Percentiles rank a stretch among this genome's conserved stretches.
These are phyloP conservation scores for Eucalyptus pauciflora DNA, from an alignment of 345 rosid genomes.

Conservation along the genomic window DNA sequence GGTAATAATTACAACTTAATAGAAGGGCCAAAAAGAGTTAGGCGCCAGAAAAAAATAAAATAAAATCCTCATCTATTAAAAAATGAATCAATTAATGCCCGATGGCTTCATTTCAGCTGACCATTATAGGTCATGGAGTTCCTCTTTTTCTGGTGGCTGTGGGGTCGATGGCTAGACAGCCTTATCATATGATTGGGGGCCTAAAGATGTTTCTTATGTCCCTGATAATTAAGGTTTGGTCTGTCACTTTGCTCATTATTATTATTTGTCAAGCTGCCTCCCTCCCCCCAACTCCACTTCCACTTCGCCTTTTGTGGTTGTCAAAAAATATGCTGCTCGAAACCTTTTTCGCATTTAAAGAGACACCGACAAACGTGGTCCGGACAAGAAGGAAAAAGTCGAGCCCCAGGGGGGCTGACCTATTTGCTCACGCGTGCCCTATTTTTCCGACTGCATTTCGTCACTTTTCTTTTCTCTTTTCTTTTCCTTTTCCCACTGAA, in stretches of 20 bases:
- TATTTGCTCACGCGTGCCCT: slow-evolving; percentile 35
- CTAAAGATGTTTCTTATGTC: neutral
- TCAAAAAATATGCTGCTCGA: neutral
- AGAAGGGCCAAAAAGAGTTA: neutral
- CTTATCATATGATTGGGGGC: slow-evolving; percentile 3
- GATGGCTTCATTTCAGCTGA: neutral
- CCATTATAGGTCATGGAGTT: neutral
- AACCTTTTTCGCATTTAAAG: neutral
- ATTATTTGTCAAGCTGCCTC: neutral
- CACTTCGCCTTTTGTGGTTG: neutral
- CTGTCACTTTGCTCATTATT: neutral
- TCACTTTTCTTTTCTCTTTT: neutral
- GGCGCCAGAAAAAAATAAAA: neutral
- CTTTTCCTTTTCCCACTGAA: neutral
- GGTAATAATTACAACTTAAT: neutral
- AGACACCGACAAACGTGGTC: slow-evolving; percentile 9
- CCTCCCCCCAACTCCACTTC: neutral
- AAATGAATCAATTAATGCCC: neutral
- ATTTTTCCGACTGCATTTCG: neutral
- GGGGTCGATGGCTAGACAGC: neutral
- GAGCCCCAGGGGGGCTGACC: slow-evolving; percentile 7
- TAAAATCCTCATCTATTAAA: neutral
- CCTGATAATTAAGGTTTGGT: neutral
- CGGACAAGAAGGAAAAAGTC: neutral
- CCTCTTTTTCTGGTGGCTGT: neutral